phyloP scores from a whole-genome alignment of 768 basidiomycete species.

The Leccinum fibrillosum region DNA sequence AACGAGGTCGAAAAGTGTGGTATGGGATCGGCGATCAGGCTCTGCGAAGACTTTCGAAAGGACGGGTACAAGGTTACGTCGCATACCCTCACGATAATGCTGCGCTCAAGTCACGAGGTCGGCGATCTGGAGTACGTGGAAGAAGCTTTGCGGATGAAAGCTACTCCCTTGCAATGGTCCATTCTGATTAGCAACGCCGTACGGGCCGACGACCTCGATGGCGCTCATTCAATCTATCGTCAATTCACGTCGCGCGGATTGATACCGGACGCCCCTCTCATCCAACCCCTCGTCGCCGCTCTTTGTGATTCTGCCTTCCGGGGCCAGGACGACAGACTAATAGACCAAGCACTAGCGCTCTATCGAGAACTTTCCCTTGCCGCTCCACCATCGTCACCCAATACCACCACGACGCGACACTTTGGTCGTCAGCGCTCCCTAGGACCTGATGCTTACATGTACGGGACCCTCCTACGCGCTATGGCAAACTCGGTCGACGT shows the following conservation, averaged over 20 bases:
- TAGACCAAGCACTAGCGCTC: slow-evolving; percentile 54
- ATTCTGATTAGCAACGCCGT: slow-evolving; percentile 52
- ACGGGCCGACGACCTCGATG: slow-evolving; percentile 33
- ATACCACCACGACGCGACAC: slow-evolving; percentile 4
- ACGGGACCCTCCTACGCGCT: slow-evolving; percentile 50
- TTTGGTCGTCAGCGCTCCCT: slow-evolving; percentile 33
- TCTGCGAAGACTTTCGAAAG: slow-evolving; percentile 32
- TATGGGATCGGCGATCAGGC: slow-evolving; percentile 31
- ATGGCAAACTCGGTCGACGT: slow-evolving; percentile 43
- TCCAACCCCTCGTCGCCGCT: slow-evolving; percentile 52
- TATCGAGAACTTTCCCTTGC: slow-evolving; percentile 45
- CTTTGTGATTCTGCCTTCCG: slow-evolving; percentile 42
- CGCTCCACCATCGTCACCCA: slow-evolving; percentile 25
- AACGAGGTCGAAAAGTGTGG: slow-evolving; percentile 34
- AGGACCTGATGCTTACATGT: slow-evolving; percentile 53
- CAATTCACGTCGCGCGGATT: slow-evolving; percentile 43
- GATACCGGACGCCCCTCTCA: slow-evolving; percentile 45
- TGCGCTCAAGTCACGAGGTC: slow-evolving; percentile 39
- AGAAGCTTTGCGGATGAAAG: slow-evolving; percentile 37
- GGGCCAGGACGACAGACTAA: slow-evolving; percentile 36
- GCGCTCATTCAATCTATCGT: slow-evolving; percentile 51
- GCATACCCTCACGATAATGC: slow-evolving; percentile 38
- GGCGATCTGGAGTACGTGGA: slow-evolving; percentile 44
- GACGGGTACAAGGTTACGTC: slow-evolving; percentile 32
- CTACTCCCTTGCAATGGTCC: slow-evolving; percentile 49